Evolutionary conservation across 2,329 filamentous ascomycete genomes (phyloP), one percentile per base, ranked within the genome.

Genomic region (Endoconidiophora laricicola): DNA sequence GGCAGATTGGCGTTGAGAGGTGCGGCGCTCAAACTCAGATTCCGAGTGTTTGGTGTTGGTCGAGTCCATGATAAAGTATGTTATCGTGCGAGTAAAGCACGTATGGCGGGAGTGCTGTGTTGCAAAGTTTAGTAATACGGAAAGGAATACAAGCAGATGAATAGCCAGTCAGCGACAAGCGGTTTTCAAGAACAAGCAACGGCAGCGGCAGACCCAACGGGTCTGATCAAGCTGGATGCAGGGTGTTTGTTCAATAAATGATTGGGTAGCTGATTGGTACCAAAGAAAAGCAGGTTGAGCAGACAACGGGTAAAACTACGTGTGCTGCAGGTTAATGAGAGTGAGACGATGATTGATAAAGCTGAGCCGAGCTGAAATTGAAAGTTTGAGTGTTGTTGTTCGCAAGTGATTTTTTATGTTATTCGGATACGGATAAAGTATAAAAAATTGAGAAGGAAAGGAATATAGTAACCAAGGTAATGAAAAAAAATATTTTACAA

Each of bases 1-100:
- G 38, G 36, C 37, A 10, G 52, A 54, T 22, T 44, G 40, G n/a
- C 37, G 48, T 23, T 48, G 48, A 12, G 48, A 54, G n/a, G 48
- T 45, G 16, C 40, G 52, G 10, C 48, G 41, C 29, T 51, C 44
- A 23, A 38, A 47, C 14, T 44, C 50, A 44, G 49, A 44, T 23
- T 52, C 45, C 2, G 50, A 45, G 29, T 41, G 39, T 38, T 48
- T 48, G 6, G 18, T 43, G 18, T 44, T 45, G 22, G 44, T n/a
- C 4, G 45, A n/a, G 16, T 44, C 46, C 50, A 52, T 52, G 38
- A 18, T 20, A 18, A n/a, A 16, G 20, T 20, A 42, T 33, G 7
- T 33, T 16, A 4, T 26, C 36, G 14, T 16, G 7, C 29, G 12
- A 33, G 12, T 33, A 33, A 33, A 12, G 2, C 29, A 29, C 26